These are phyloP conservation scores for Yamadazyma kitorensis DNA, from an alignment of 805 yeast genomes.

Conservation along the genomic window DNA sequence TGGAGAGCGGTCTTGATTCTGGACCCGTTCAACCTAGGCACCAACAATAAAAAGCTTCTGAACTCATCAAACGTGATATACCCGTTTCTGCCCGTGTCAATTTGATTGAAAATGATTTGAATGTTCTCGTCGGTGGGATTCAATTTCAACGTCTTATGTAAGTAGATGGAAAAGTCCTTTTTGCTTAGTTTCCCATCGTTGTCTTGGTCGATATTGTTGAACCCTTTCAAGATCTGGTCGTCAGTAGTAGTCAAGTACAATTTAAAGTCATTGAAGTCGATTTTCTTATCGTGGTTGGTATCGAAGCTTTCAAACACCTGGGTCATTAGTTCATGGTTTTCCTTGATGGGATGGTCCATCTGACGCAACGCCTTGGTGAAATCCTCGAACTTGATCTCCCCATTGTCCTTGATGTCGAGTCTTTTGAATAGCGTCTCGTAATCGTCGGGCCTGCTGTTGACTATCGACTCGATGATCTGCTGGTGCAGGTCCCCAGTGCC, in stretches of 20 bases:
- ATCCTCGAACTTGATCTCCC: constrained; percentile 48
- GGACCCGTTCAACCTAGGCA: constrained; percentile 79
- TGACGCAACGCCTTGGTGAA: constrained; percentile 45
- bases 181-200: constrained; percentile 68
- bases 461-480: too few species aligned
- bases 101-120: constrained; percentile 51
- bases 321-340: constrained; percentile 56
- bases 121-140: constrained; percentile 52
- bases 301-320: constrained; percentile 60
- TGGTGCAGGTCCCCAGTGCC: too few species aligned
- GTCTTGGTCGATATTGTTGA: constrained; percentile 64
- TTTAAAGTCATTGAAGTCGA: constrained; percentile 67
- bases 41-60: constrained; percentile 74
- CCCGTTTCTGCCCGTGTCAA: constrained; percentile 60
- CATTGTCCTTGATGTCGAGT: constrained; percentile 40
- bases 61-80: constrained; percentile 81
- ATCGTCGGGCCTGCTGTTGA: too few species aligned
- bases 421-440: constrained; percentile 26
- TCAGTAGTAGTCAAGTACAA: constrained; percentile 66
- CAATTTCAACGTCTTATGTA: constrained; percentile 51
- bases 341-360: constrained; percentile 62
- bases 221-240: constrained; percentile 65
- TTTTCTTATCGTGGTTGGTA: constrained; percentile 50
- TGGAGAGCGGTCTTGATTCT: constrained; percentile 77
- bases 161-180: constrained; percentile 65